Base-by-base conservation (phyloP, 192 early-diverging fungal genomes). In the Umbelopsis sp. region DNA sequence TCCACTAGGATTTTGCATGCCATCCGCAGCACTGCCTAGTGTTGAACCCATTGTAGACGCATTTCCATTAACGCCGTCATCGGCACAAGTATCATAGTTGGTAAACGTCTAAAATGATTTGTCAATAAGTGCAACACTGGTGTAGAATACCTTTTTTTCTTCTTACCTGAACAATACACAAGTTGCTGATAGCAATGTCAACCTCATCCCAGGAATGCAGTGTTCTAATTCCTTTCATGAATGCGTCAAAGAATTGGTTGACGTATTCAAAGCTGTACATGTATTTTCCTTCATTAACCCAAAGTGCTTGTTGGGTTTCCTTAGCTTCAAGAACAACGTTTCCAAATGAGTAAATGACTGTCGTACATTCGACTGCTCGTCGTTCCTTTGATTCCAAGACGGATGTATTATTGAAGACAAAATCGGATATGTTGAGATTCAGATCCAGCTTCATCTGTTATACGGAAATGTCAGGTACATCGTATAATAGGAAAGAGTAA, bases 241-340 rank as follows among this genome's bases (percentile, higher is more conserved):
- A 86, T 5, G 80, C 76, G 65, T 80, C 74, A 76, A 86, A 86
- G 71, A 86, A 86, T 45, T 86, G 82, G 68, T 84, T 86, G 8
- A 82, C 82, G 76, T 77, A 82, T 11, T 77, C 80, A 75, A 86
- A 86, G 41, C 71, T 82, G 24, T 80, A 80, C 52, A 80, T 68
- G 65, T 79, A 76, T 45, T 76, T 77, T 2, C 73, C 74, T 52
- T 82, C 76, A n/a, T 70, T 70, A 0, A 76, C 56, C 73, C 65
- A 75, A 1, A 81, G 44, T 0, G 81, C 82, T 25, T 83, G 82
- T 45, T 83, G 83, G 16, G 82, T 53, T 69, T 84, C 82, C 7
- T 74, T 74, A 4, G 85, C 78, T 47, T 86, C 80, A 4, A 83
- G 54, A 2, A 86, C 81, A 0, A 79, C 72, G 1, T 75, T 74